These are phyloP conservation scores for Crithidia mellificae DNA, from an alignment of 208 protist genomes.

Conservation along the genomic window DNA sequence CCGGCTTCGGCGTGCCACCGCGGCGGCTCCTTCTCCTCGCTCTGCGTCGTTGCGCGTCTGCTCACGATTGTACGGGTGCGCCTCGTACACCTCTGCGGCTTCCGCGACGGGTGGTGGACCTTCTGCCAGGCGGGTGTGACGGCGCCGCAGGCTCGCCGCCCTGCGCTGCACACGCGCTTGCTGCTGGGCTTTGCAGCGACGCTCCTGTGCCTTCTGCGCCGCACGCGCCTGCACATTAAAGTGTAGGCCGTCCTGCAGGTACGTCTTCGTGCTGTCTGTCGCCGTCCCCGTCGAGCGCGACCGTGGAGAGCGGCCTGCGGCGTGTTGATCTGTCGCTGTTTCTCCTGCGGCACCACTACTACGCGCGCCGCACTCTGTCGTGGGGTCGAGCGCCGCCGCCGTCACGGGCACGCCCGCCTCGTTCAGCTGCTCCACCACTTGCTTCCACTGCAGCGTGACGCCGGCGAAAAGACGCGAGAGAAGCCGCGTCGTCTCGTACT, in stretches of 20 bases:
- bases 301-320: too few relatives aligned
- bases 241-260: slow-evolving; percentile 16
- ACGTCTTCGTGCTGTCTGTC: neutral
- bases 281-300: too few relatives aligned
- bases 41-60: too few relatives aligned
- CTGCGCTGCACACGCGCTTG: neutral
- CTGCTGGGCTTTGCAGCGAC: neutral
- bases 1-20: neutral
- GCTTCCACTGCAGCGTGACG: slow-evolving; percentile 26
- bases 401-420: slow-evolving; percentile 2
- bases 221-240: slow-evolving; percentile 10
- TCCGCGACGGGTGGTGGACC: too few relatives aligned
- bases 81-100: neutral
- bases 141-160: neutral
- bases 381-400: too few relatives aligned
- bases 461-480: slow-evolving; percentile 26
- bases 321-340: too few relatives aligned
- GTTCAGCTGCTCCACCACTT: slow-evolving; percentile 25
- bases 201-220: neutral
- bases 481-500: slow-evolving; percentile 21
- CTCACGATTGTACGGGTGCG: slow-evolving; percentile 5
- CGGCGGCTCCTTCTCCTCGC: too few relatives aligned
- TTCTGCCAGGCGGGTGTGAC: too few relatives aligned
- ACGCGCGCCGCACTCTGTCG: too few relatives aligned
- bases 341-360: too few relatives aligned